Percentiles rank a stretch among this genome's conserved stretches.
phyloP scores from a whole-genome alignment of 306 rosid species.

The Pachyrhizus erosus region DNA sequence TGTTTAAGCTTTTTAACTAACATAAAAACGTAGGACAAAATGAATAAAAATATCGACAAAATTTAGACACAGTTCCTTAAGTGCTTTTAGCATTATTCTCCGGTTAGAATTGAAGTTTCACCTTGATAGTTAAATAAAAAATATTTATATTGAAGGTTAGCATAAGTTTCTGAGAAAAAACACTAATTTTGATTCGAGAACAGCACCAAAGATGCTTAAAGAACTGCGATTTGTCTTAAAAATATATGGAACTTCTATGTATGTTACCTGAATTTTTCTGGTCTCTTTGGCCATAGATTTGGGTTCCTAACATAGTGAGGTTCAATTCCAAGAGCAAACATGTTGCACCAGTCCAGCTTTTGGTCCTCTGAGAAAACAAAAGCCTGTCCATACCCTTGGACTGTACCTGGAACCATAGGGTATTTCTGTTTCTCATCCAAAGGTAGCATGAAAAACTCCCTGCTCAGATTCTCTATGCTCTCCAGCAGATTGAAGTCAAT shows the following conservation, averaged over 20 bases:
- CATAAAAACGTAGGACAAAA: background rate
- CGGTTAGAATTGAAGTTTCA: background rate
- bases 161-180: background rate
- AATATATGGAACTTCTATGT: background rate
- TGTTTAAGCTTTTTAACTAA: background rate
- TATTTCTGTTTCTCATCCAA: constrained; percentile 86
- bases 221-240: background rate
- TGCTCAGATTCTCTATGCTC: constrained; percentile 67
- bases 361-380: constrained; percentile 97
- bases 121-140: background rate
- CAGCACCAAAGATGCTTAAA: background rate
- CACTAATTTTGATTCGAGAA: background rate
- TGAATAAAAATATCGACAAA: background rate
- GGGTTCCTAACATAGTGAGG: constrained; percentile 71
- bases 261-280: constrained; percentile 71
- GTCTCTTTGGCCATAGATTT: constrained; percentile 83
- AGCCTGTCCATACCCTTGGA: constrained; percentile 98
- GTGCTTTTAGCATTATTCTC: background rate
- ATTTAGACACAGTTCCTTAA: background rate
- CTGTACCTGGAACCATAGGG: constrained; percentile 86
- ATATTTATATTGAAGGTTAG: too few species aligned
- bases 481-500: constrained; percentile 70
- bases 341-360: constrained; percentile 96
- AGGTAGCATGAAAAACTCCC: constrained; percentile 90
- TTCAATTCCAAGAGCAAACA: constrained; percentile 93